Evolutionary conservation across 192 early-diverging fungal genomes (phyloP), one percentile per base, ranked within the genome.

Genomic region (Phycomyces blakesleeanus): DNA sequence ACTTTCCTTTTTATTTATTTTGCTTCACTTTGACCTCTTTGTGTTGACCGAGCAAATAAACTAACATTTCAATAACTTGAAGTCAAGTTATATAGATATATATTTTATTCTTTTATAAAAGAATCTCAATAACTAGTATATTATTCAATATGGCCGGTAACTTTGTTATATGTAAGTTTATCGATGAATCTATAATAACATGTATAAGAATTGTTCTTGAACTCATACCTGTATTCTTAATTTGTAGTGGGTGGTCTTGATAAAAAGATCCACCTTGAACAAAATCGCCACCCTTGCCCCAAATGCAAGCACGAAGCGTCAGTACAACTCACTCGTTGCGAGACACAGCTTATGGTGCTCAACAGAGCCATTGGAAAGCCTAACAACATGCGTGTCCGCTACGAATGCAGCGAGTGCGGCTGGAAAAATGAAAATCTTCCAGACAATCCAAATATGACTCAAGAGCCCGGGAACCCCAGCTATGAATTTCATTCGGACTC

Each of bases 341-440:
- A 75, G 40, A 75, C 58, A 1, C 55, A 70, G n/a, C 18, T 75
- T 15, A 54, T 70, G 14, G 52, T 75, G 3, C 42, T 75, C 26
- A 70, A 70, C 22, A 75, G 53, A 42, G 44, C 34, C 16, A 63
- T 71, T 42, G 64, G 68, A 16, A 53, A 70, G 25, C 67, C 68
- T 4, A 59, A 66, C 16, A 70, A 66, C 26, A 66, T 63, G 63
- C 57, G 60, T 11, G 68, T 71, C 5, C 63, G 65, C 26, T 75
- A 75, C 34, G 73, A 75, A 34, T 75, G 73, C 40, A 24, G 44
- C 6, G 49, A 54, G 57, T 75, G 73, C 26, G 26, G 37, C 9
- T 75, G 73, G 73, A 75, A 70, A 55, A 66, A 50, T 18, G 63
- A 65, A 4, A 55, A 54, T 51, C 55, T 69, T 25, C 67, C 67